A percentile compares a stretch with the other conserved stretches of the same genome.
phyloP scores from a whole-genome alignment of 2,329 filamentous ascomycete genomes.

The Aschersonia sp. region DNA sequence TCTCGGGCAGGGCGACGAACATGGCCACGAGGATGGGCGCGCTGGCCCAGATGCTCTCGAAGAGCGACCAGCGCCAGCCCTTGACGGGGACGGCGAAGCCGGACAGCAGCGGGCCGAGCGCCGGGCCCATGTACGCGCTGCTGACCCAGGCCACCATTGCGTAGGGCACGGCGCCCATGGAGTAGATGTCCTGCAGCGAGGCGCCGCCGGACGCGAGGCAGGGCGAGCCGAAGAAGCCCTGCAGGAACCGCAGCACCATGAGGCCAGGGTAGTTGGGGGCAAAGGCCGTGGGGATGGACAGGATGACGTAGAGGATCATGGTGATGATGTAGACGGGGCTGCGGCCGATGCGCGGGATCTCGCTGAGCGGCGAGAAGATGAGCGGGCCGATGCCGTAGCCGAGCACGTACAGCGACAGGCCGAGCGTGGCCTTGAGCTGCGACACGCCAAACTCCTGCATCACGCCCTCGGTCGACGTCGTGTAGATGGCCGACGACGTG shows the following conservation, averaged over 20 bases:
- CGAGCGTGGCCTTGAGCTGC: conserved; percentile 35
- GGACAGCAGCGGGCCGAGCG: conserved; percentile 44
- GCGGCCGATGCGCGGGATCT: conserved; percentile 51
- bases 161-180: conserved; percentile 39
- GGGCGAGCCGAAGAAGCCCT: conserved; percentile 52
- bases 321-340: conserved; percentile 54
- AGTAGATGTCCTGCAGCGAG: conserved; percentile 38
- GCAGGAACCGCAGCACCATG: conserved; percentile 48
- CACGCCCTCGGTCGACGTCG: conserved; percentile 29
- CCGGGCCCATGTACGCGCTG: conserved; percentile 33
- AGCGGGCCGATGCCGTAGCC: conserved; percentile 51
- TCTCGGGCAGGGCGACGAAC: conserved; percentile 51
- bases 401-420: conserved; percentile 47
- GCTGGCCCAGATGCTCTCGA: conserved; percentile 48
- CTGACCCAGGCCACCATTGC: conserved; percentile 45
- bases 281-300: conserved; percentile 49
- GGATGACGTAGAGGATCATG: conserved; percentile 52
- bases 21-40: conserved; percentile 44
- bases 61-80: conserved; percentile 49
- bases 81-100: conserved; percentile 43
- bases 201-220: conserved; percentile 46
- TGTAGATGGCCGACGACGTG: conserved; percentile 31
- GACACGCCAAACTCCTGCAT: conserved; percentile 37
- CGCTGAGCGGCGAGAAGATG: conserved; percentile 49
- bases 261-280: conserved; percentile 48